Evolutionary conservation across 1,284 basidiomycete species (phyloP), one percentile per base, ranked within the genome.

Genomic region (Apiotrichum siamense): DNA sequence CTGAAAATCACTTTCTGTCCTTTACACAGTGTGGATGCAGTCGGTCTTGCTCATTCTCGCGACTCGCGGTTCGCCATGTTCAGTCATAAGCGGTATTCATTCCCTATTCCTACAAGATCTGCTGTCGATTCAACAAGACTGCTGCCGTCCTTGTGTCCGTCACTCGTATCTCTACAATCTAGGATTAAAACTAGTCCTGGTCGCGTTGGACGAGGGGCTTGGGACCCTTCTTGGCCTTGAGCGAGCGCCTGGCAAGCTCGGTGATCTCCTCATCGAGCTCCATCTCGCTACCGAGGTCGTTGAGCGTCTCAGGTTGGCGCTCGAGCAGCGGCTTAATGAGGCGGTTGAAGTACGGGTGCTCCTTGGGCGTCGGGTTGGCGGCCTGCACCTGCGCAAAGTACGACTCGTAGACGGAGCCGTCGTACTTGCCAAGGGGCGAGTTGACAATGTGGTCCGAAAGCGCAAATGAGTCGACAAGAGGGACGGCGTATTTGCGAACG

Each of bases 371-470:
- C 9, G 72, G 71, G 59, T 72, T 70, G 44, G 66, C 59, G 12
- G 70, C 67, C 51, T 67, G 69, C n/a, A 74, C 77, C 50, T 76
- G 76, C 55, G 74, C 69, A 61, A 77, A 78, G 67, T 79, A 78
- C 39, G 72, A 70, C 50, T 75, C 73, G 67, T 77, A 77, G 40
- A 77, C 68, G 38, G 76, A 67, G 21, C 77, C 77, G 56, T 77
- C 75, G 62, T 73, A 76, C 51, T 73, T 69, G 33, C 77, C 80
- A 29, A 81, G 74, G 24, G 80, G 79, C 42, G 77, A 78, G 70
- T 81, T 81, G 71, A 81, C 71, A 51, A 80, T 76, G 69, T 80
- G 79, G 66, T 81, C 79, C 39, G 73, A 73, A 29, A 78, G 73
- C 13, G 75, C 75, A 61, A 81, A 81, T 31, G 76, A 69, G 68